A percentile compares a stretch with the other conserved stretches of the same genome.
These are phyloP conservation scores for Talaromyces piceae DNA, from an alignment of 2,329 filamentous ascomycete genomes.

Conservation along the genomic window DNA sequence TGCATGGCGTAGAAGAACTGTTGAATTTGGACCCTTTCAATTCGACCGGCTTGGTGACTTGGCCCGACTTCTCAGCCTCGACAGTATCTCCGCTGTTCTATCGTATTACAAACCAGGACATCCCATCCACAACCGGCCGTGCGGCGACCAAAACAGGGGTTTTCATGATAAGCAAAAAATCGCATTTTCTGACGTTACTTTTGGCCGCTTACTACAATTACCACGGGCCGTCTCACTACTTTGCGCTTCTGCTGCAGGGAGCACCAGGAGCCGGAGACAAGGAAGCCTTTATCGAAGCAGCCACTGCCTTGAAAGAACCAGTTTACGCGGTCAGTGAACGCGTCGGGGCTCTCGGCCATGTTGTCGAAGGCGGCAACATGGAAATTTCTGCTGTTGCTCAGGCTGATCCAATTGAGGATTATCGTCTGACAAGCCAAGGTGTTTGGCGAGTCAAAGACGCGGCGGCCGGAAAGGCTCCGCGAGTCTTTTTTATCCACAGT, in stretches of 20 bases:
- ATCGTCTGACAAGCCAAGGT: slow-evolving; percentile 23
- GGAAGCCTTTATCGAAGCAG: slow-evolving; percentile 32
- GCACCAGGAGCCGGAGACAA: slow-evolving; percentile 33
- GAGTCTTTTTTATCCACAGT: slow-evolving; percentile 34
- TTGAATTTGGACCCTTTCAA: slow-evolving; percentile 47
- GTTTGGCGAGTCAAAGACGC: slow-evolving; percentile 28
- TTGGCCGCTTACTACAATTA: slow-evolving; percentile 28
- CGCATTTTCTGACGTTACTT: slow-evolving; percentile 26
- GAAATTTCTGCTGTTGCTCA: slow-evolving; percentile 33
- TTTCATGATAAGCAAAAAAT: slow-evolving; percentile 31
- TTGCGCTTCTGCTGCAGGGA: slow-evolving; percentile 32
- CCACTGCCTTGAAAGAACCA: slow-evolving; percentile 23
- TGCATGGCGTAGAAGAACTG: slow-evolving; percentile 38
- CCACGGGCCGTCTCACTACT: slow-evolving; percentile 31
- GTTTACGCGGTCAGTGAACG: slow-evolving; percentile 32
- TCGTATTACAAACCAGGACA: slow-evolving; percentile 30
- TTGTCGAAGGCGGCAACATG: slow-evolving; percentile 18
- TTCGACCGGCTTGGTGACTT: slow-evolving; percentile 48
- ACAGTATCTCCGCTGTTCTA: slow-evolving; percentile 39
- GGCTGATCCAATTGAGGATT: slow-evolving; percentile 33
- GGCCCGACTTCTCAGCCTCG: slow-evolving; percentile 49
- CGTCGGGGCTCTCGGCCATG: slow-evolving; percentile 28
- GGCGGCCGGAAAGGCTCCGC: slow-evolving; percentile 23
- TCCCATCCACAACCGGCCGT: slow-evolving; percentile 25
- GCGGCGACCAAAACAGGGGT: slow-evolving; percentile 31